Base-by-base conservation (phyloP, 2,329 filamentous ascomycete genomes). In the Emergomyces pasteurianus region DNA sequence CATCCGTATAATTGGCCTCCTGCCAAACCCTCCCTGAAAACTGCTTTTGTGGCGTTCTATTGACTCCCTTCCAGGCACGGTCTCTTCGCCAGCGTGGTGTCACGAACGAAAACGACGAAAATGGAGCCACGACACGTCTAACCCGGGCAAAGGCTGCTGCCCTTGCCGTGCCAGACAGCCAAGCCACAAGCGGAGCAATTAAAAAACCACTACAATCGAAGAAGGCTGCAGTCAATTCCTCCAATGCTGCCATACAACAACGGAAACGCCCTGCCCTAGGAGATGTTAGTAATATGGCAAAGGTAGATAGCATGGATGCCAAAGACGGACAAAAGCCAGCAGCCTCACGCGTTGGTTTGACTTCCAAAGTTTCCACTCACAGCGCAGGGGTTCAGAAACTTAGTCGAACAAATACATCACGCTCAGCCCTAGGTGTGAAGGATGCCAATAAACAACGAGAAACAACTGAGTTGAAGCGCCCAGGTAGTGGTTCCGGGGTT, bases 101-200 rank as follows among this genome's bases (percentile, higher is more conserved):
- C 70, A 88, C 87, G 66, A 94, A 95, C 76, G 92, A 96, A 80
- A 96, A 96, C 73, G 92, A 96, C 74, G 94, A 96, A 80, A 95
- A 96, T 74, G 83, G 77, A 65, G 78, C 68, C 26, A 86, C 88
- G 63, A 90, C 88, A 77, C 90, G 92, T 78, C 80, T 96, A 73
- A 97, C 94, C 69, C 86, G 94, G 78, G 92, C 94, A 67, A 96
- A 97, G 79, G 86, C 91, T 58, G 90, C 90, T 62, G 87, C 88
- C 55, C 81, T 83, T 47, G 74, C 73, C 47, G 74, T 73, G 47
- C 73, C 73, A 60, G 74, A 75, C 58, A 67, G 70, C 62, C 68
- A 73, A 64, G 81, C 79, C 71, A 82, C 80, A 67, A 86, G 87
- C 67, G 87, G 87, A 59, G 75, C 78, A 60, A 76, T 79, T 28